phyloP scores from a whole-genome alignment of 306 rosid species.

The Quercus bicolor region DNA sequence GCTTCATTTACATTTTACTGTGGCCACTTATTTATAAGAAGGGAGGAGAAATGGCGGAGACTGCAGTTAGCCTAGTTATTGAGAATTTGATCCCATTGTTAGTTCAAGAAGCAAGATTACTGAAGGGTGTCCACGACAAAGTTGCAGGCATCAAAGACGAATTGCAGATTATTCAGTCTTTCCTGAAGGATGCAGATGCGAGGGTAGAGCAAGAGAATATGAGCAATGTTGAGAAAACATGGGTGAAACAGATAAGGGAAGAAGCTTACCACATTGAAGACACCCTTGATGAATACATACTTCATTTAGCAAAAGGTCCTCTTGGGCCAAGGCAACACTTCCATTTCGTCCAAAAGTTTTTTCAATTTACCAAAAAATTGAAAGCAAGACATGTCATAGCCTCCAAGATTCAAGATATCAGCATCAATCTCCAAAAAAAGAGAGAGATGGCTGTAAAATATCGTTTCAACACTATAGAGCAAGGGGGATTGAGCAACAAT shows the following conservation, averaged over 20 bases:
- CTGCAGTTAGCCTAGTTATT: neutral
- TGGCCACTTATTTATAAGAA: too few species aligned
- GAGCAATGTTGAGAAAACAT: neutral
- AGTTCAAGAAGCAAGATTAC: neutral
- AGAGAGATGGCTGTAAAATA: neutral
- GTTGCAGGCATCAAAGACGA: neutral
- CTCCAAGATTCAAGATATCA: neutral
- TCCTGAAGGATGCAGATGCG: neutral
- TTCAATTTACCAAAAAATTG: too few species aligned
- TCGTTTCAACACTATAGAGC: neutral
- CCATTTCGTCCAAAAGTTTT: fast-evolving
- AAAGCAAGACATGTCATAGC: neutral
- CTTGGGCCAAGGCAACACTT: neutral
- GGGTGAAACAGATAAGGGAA: conserved; percentile 11
- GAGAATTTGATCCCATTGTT: neutral
- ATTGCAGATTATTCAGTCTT: neutral
- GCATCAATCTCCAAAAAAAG: neutral
- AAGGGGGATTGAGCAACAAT: too few species aligned
- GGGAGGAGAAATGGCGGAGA: conserved; percentile 8
- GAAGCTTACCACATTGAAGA: conserved; percentile 16
- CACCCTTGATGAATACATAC: neutral
- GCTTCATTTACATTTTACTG: fast-evolving
- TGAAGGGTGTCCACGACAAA: neutral
- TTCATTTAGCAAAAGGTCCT: neutral
- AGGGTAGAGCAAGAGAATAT: neutral